Conservation (phyloP, 148 eudicot genomes). For the Selenicereus undatus region DNA sequence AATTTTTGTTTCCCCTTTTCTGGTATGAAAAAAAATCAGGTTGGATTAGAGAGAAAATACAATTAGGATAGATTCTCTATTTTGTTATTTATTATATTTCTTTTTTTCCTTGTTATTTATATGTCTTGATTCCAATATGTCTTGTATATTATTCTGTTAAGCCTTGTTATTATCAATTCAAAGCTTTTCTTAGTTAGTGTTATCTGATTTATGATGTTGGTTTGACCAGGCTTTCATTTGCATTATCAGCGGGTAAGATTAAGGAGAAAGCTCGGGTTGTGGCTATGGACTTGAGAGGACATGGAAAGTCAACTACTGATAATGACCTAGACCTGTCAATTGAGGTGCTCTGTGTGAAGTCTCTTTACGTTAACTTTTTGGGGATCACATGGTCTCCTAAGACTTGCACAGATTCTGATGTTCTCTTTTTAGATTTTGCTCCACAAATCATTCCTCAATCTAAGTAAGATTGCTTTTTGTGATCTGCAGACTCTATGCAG, state of each 20-base stretch:
- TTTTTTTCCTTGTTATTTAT: background rate
- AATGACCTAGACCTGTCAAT: conserved; percentile 78
- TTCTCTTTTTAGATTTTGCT: background rate
- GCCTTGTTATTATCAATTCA: background rate
- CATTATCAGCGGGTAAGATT: conserved; percentile 66
- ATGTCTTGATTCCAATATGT: background rate
- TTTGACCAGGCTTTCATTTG: conserved; percentile 87
- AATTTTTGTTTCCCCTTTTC: background rate
- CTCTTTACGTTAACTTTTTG: background rate
- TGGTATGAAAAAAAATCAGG: background rate
- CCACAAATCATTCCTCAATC: background rate
- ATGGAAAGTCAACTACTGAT: conserved; percentile 84
- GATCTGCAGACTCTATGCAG: conserved; percentile 63
- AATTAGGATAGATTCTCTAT: background rate
- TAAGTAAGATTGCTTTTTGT: conserved; percentile 18
- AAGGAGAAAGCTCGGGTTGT: conserved; percentile 89
- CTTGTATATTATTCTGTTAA: background rate
- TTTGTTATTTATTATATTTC: background rate
- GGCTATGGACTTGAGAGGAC: conserved; percentile 94
- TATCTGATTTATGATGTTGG: conserved; percentile 25
- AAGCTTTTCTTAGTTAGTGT: background rate
- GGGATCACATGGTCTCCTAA: background rate
- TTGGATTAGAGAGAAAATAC: background rate
- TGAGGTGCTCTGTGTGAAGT: conserved; percentile 49
- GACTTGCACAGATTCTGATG: background rate